Base-by-base conservation (phyloP, 345 rosid species). In the Arabis hirsuta region DNA sequence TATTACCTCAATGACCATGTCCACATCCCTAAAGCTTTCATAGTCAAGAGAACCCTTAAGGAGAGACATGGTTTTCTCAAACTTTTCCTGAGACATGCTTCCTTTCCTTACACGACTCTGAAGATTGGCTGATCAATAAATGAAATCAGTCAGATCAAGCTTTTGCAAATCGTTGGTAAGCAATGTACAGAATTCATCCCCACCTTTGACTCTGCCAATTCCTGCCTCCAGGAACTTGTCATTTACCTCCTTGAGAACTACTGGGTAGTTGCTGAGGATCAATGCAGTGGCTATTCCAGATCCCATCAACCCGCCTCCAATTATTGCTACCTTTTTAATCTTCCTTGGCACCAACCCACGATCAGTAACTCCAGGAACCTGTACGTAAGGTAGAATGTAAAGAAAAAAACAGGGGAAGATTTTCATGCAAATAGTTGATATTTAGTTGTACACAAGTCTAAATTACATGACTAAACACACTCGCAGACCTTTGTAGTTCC, bases 221-320 rank as follows among this genome's bases (percentile, higher is more conserved):
- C 99, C 97, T 78, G 92, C 87, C 77, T 90, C 86, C 87, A 95
- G 77, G 81, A 90, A 88, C 57, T 91, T 86, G 43, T 87, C 88
- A 76, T 90, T 91, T 52, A 95, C 92, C 87, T 90, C 99, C 78
- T 95, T 95, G 70, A 95, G 78, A 58, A 91, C 81, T 64, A 95
- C 99, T 2, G 84, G 80, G 73, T 90, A 95, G 76, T 87, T 90
- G 79, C 90, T 79, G 66, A 87, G 94, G 51, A 95, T 76, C 77
- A 95, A 77, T 9, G 94, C 90, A 57, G 98, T 95, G 59, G 98
- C 98, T 71, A 95, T 95, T 77, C 99, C 99, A 51, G 98, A 95
- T 69, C 98, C 99, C 99, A 95, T 95, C 41, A 90, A 83, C 65
- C 99, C 99, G 52, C 99, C 98, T 14, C 99, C 99, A 67, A 95